Evolutionary conservation across 1,139 yeast species (phyloP).

Genomic region (Yamadazyma atmosphaerica): DNA sequence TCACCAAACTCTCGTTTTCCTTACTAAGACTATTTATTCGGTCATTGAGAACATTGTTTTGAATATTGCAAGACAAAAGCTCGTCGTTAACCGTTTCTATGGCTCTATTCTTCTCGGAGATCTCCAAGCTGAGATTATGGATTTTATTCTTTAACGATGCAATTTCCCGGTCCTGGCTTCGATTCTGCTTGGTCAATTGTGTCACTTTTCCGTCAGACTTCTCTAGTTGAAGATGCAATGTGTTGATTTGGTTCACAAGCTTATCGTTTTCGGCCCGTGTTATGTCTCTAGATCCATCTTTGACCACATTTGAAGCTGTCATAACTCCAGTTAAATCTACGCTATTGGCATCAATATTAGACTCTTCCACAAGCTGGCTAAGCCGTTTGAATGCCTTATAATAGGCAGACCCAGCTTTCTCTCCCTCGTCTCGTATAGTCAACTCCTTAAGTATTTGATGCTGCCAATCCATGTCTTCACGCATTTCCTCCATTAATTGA

Average conservation of each 20-base stretch:
- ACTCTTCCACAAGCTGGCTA: constrained; percentile 14
- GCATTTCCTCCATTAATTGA: no score
- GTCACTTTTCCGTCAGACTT: constrained; percentile 18
- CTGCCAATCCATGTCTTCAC: constrained; percentile 18
- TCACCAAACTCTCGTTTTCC: constrained; percentile 56
- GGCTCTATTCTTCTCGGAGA: constrained; percentile 53
- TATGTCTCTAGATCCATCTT: not conserved
- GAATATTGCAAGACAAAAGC: constrained; percentile 66
- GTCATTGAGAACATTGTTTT: constrained; percentile 59
- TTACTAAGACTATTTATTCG: constrained; percentile 23
- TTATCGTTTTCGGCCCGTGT: constrained; percentile 13
- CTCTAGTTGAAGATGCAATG: constrained; percentile 25
- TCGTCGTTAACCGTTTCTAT: constrained; percentile 72
- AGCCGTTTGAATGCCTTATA: constrained; percentile 35
- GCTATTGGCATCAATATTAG: constrained; percentile 2
- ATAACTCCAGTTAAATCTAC: constrained; percentile 1
- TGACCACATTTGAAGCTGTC: not conserved
- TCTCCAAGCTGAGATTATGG: constrained; percentile 42
- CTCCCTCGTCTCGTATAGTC: constrained; percentile 31
- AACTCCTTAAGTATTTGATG: constrained; percentile 27
- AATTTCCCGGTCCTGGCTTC: constrained; percentile 22
- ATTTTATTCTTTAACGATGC: constrained; percentile 30
- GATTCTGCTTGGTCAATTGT: constrained; percentile 15
- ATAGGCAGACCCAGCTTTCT: constrained; percentile 32
- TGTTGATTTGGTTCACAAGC: constrained; percentile 26